Conservation (phyloP, 345 rosid genomes). For the Heritiera fomes region DNA sequence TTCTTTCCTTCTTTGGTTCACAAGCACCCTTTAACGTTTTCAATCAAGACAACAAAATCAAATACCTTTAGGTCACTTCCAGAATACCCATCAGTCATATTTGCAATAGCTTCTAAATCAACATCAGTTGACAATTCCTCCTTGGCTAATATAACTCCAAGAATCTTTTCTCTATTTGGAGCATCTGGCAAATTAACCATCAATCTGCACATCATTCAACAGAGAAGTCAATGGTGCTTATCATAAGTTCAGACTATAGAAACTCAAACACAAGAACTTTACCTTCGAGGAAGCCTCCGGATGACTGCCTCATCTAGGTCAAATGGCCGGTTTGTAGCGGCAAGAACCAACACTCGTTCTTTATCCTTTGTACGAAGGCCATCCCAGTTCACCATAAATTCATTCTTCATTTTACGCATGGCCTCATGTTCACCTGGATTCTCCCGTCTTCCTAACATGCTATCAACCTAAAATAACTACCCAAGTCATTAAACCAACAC, state of each 20-base stretch:
- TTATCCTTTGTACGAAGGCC: conserved; percentile 95
- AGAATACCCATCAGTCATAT: conserved; percentile 94
- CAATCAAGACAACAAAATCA: background rate
- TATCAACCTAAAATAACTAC: conserved; percentile 70
- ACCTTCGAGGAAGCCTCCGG: conserved; percentile 97
- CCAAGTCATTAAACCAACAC: background rate
- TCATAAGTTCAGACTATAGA: background rate
- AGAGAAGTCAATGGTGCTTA: conserved; percentile 1
- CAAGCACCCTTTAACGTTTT: background rate
- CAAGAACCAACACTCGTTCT: conserved; percentile 93
- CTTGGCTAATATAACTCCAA: conserved; percentile 78
- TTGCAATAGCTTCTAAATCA: conserved; percentile 79
- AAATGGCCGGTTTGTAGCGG: conserved; percentile 95
- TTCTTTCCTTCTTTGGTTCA: background rate
- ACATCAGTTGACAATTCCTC: conserved; percentile 78
- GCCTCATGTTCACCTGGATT: conserved; percentile 99
- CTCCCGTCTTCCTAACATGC: conserved; percentile 98
- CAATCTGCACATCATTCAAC: conserved; percentile 53
- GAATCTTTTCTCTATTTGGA: conserved; percentile 71
- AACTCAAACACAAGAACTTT: conserved; percentile 2
- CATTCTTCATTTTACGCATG: conserved; percentile 99
- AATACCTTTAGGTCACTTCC: conserved; percentile 95
- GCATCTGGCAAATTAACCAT: conserved; percentile 97
- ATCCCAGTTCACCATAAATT: conserved; percentile 99
- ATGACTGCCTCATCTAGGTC: conserved; percentile 99